These are phyloP conservation scores for Yamadazyma triangularis DNA, from an alignment of 1,139 yeast species.

Conservation along the genomic window DNA sequence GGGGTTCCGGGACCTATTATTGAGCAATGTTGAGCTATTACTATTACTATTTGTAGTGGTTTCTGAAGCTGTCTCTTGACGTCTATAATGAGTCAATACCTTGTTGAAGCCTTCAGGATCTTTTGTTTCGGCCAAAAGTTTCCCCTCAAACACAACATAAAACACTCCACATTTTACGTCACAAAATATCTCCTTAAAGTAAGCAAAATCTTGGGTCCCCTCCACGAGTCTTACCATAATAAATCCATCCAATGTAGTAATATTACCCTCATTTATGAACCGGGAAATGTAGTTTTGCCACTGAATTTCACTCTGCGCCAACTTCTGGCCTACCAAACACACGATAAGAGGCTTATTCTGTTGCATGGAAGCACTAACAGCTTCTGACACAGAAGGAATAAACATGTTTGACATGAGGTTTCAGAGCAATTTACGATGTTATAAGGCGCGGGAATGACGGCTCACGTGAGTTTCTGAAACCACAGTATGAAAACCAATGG, in stretches of 20 bases:
- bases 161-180: conserved; percentile 44
- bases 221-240: conserved; percentile 43
- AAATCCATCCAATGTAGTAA: conserved; percentile 11
- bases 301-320: too few species aligned
- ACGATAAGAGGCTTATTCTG: conserved; percentile 39
- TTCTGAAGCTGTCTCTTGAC: not conserved
- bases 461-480: too few species aligned
- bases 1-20: not conserved
- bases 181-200: conserved; percentile 49
- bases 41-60: not conserved
- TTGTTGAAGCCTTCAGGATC: not conserved
- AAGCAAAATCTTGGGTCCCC: conserved; percentile 42
- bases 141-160: conserved; percentile 43
- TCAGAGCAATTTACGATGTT: too few species aligned
- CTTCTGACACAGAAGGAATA: conserved; percentile 29
- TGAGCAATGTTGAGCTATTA: too few species aligned
- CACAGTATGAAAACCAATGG: too few species aligned
- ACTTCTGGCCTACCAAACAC: conserved; percentile 4
- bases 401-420: too few species aligned
- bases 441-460: too few species aligned
- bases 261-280: not conserved
- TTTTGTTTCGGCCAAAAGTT: not conserved
- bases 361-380: conserved; percentile 35
- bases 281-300: not conserved
- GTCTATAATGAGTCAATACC: not conserved